Base-by-base conservation (phyloP, 1,284 basidiomycete genomes). In the Ceratorhiza oryzae-sativae region DNA sequence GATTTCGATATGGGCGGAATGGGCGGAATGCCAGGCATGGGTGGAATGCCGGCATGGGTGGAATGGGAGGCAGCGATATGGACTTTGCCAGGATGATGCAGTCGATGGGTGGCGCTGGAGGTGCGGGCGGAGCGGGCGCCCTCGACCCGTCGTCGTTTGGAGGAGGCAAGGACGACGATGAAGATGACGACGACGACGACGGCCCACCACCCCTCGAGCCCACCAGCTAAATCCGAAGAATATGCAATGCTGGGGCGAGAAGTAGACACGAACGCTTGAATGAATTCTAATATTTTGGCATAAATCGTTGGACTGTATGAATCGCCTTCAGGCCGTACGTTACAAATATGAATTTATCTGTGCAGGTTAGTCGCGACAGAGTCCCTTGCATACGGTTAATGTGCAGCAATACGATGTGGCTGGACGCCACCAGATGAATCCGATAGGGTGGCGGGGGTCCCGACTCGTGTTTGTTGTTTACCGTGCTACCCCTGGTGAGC, bases 161-260 rank as follows among this genome's bases (percentile, higher is more conserved):
- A 15, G 78, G 73, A 15, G 74, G 71, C 34, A 78, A 75, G 8
- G 72, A 73, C 34, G 77, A 77, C 18, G 80, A 80, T 39, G 77
- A n/a, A n/a, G n/a, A 76, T 58, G 77, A 76, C 51, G 75, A 75
- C 20, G 76, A 72, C 18, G 76, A 72, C n/a, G 79, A 72, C 42
- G 90, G 87, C 68, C 90, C 90, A 72, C 91, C 91, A 73, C 89
- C 91, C 76, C 87, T 93, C 56, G 91, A 93, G 81, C 86, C 55
- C 20, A 68, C 32, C 18, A 46, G 30, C 10, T 41, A 45, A 34
- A 68, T 39, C 46, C 56, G 39, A 68, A 36, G 42, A 45, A 10
- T 12, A 12, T 30, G 23, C 36, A 39, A 39, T 34, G 20, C 39
- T 25, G 27, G 58, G 18, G 32, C 9, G 32, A 36, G 30, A 20